These are phyloP conservation scores for Lachancea thermotolerans DNA, from an alignment of 805 yeast species.

Conservation along the genomic window DNA sequence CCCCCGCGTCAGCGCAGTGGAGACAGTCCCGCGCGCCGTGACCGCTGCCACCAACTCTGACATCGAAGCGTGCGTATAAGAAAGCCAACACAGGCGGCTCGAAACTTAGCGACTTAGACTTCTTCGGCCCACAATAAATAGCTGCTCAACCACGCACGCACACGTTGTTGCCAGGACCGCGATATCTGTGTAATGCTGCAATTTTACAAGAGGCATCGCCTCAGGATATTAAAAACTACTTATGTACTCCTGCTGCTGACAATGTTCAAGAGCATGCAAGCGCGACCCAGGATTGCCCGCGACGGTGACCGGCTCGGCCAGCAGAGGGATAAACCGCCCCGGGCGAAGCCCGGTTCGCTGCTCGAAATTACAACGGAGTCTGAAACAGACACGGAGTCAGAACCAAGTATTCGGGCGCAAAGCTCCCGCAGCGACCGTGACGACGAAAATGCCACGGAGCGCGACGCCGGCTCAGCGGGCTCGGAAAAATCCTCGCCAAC, in stretches of 20 bases:
- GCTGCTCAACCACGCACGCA: background rate
- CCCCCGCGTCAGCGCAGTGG: too few species aligned
- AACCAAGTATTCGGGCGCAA: background rate
- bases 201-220: slow-evolving; percentile 24
- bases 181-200: slow-evolving; percentile 4
- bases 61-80: too few species aligned
- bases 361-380: background rate
- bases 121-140: too few species aligned
- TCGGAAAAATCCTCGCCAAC: background rate
- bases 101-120: too few species aligned
- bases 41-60: too few species aligned
- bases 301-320: background rate
- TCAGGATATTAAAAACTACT: slow-evolving; percentile 23
- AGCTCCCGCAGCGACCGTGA: too few species aligned
- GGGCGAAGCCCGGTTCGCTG: slow-evolving; percentile 1
- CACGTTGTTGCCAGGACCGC: background rate
- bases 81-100: too few species aligned
- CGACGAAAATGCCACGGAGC: background rate
- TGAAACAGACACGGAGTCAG: slow-evolving; percentile 3
- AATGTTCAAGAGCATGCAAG: slow-evolving; percentile 12
- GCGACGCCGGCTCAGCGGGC: background rate
- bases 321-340: background rate
- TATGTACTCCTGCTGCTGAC: slow-evolving; percentile 23
- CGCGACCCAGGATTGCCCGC: slow-evolving; percentile 2
- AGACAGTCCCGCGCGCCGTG: too few species aligned